These are phyloP conservation scores for Globisporangium paroecandrum DNA, from an alignment of 352 stramenopile genomes.

Conservation along the genomic window DNA sequence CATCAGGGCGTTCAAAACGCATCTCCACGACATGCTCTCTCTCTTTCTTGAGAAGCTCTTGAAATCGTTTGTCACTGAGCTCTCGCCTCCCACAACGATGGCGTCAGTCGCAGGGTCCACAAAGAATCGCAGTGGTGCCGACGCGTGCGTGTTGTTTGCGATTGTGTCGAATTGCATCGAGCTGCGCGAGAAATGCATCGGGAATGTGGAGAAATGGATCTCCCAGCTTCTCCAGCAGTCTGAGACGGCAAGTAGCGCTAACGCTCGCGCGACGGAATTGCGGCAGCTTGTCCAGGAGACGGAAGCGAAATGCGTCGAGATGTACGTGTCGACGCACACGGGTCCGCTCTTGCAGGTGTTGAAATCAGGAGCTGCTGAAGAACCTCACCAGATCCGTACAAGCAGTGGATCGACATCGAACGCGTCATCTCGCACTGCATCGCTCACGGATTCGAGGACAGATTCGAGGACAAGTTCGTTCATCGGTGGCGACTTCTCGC, in stretches of 20 bases:
- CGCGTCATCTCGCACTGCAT: slow-evolving; percentile 26
- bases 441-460: slow-evolving; percentile 27
- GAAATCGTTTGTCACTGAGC: slow-evolving; percentile 36
- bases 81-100: slow-evolving; percentile 34
- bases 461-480: slow-evolving; percentile 27
- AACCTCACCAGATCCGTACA: slow-evolving; percentile 32
- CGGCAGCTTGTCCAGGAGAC: slow-evolving; percentile 39
- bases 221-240: slow-evolving; percentile 31
- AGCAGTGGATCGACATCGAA: slow-evolving; percentile 9
- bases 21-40: slow-evolving; percentile 48
- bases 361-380: slow-evolving; percentile 40
- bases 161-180: slow-evolving; percentile 74
- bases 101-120: slow-evolving; percentile 22
- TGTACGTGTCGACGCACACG: slow-evolving; percentile 55
- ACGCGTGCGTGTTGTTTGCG: slow-evolving; percentile 58
- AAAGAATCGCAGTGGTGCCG: slow-evolving; percentile 27
- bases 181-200: slow-evolving; percentile 52
- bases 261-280: slow-evolving; percentile 23
- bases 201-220: slow-evolving; percentile 46
- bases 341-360: slow-evolving; percentile 49
- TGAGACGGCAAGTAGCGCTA: slow-evolving; percentile 15
- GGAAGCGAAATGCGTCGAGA: slow-evolving; percentile 55
- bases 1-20: slow-evolving; percentile 37
- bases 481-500: slow-evolving; percentile 21
- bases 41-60: slow-evolving; percentile 49